phyloP scores from a whole-genome alignment of 805 yeast species.

The Ogataea ramenticola region DNA sequence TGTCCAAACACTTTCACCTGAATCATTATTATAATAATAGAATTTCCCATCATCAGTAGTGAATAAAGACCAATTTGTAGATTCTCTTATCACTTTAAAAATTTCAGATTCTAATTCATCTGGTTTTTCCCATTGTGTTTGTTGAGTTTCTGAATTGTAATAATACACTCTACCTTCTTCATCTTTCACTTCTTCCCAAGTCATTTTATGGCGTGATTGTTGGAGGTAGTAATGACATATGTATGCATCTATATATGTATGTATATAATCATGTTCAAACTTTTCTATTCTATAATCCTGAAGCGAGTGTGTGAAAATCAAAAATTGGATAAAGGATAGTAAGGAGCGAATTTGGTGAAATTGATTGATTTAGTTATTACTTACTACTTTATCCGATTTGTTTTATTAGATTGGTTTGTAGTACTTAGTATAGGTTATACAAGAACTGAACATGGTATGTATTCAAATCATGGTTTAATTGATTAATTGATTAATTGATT shows the following conservation, averaged over 20 bases:
- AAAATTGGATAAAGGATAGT: neutral
- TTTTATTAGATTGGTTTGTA: too few relatives aligned
- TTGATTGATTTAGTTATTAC: too few relatives aligned
- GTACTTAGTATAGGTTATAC: too few relatives aligned
- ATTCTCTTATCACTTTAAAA: slow-evolving; percentile 37
- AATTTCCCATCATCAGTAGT: slow-evolving; percentile 37
- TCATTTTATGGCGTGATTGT: slow-evolving; percentile 7
- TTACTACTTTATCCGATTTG: too few relatives aligned
- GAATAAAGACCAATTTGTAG: slow-evolving; percentile 46
- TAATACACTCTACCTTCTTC: slow-evolving; percentile 66
- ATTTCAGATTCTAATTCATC: slow-evolving; percentile 35
- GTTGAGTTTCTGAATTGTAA: slow-evolving; percentile 55
- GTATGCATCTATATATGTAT: too few relatives aligned
- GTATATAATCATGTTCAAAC: neutral
- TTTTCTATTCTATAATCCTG: too few relatives aligned
- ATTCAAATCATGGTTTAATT: neutral
- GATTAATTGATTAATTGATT: neutral
- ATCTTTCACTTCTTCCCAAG: slow-evolving; percentile 62
- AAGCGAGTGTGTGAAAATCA: neutral
- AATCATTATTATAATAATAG: slow-evolving; percentile 61
- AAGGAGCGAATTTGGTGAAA: too few relatives aligned
- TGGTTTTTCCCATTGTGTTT: slow-evolving; percentile 82
- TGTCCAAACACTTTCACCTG: slow-evolving; percentile 75
- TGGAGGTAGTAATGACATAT: too few relatives aligned
- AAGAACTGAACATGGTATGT: neutral